phyloP scores from a whole-genome alignment of 2,329 filamentous ascomycete genomes.

The Lecanosticta acicola region DNA sequence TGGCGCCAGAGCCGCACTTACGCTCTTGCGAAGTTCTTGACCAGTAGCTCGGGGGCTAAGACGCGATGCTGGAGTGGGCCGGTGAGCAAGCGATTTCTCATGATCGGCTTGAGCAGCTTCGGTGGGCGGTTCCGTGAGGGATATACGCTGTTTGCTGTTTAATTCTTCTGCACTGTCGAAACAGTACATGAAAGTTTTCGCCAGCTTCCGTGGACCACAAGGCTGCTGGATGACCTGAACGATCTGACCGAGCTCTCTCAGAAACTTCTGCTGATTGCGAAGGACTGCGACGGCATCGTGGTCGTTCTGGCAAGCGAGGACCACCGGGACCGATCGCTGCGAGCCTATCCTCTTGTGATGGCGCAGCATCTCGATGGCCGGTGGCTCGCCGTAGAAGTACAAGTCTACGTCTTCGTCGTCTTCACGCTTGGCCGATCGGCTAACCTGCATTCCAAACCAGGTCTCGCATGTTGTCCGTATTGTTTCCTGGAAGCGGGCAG shows the following conservation, averaged over 20 bases:
- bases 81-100: not conserved
- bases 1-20: conserved; percentile 17
- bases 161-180: conserved; percentile 21
- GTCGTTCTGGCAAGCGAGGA: conserved; percentile 35
- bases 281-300: conserved; percentile 26
- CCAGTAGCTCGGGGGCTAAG: too few relatives aligned
- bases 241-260: conserved; percentile 18
- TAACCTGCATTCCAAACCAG: conserved; percentile 24
- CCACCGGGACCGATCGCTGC: conserved; percentile 22
- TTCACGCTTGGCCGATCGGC: conserved; percentile 12
- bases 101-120: not conserved
- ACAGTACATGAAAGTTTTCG: conserved; percentile 32
- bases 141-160: not conserved
- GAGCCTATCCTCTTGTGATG: conserved; percentile 1
- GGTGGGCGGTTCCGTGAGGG: not conserved
- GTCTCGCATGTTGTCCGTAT: conserved; percentile 16
- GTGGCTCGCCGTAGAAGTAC: conserved; percentile 23
- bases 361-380: conserved; percentile 18
- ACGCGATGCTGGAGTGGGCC: not conserved
- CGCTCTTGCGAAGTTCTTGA: conserved; percentile 9
- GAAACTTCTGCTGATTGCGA: conserved; percentile 13
- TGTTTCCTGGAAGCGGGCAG: conserved; percentile 18
- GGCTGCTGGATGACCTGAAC: conserved; percentile 35
- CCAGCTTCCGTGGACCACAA: conserved; percentile 38
- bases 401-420: conserved; percentile 18